Conservation (phyloP, 306 rosid species). For the Glycyrrhiza uralensis region DNA sequence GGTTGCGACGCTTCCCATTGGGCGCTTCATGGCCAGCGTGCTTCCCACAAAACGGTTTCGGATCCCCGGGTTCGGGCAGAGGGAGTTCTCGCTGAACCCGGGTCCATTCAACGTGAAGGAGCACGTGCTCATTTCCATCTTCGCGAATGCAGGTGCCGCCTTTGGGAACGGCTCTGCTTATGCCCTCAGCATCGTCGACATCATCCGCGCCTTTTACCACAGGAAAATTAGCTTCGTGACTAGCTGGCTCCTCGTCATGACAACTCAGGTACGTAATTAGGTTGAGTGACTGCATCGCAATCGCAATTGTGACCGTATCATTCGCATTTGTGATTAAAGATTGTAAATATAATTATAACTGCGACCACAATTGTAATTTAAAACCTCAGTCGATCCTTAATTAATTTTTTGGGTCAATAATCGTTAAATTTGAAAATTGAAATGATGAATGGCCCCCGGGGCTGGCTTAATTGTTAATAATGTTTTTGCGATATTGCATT, state of each 20-base stretch:
- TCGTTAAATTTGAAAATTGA: too few relatives aligned
- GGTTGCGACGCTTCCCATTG: slow-evolving; percentile 61
- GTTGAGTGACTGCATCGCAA: too few relatives aligned
- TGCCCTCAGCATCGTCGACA: slow-evolving; percentile 52
- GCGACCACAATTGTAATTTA: too few relatives aligned
- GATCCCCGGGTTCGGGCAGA: slow-evolving; percentile 27
- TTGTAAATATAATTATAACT: too few relatives aligned
- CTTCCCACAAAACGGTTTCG: slow-evolving; percentile 39
- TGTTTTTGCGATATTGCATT: too few relatives aligned
- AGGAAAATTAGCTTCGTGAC: slow-evolving; percentile 46
- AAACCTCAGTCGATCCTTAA: too few relatives aligned
- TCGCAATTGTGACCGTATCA: too few relatives aligned
- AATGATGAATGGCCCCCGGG: too few relatives aligned
- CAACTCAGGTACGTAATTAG: slow-evolving; percentile 66
- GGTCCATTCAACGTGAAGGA: slow-evolving; percentile 79
- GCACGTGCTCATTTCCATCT: slow-evolving; percentile 69
- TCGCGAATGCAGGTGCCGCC: slow-evolving; percentile 61
- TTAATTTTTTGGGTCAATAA: too few relatives aligned
- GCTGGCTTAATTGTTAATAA: too few relatives aligned
- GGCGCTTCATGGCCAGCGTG: slow-evolving; percentile 52
- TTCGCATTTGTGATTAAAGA: too few relatives aligned
- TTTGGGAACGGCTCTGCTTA: slow-evolving; percentile 62
- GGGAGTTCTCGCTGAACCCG: slow-evolving; percentile 49
- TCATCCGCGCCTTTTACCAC: slow-evolving; percentile 49
- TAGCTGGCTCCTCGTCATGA: slow-evolving; percentile 53